Evolutionary conservation across 2,329 filamentous ascomycete species (phyloP).

Genomic region (Clarireedia monteithiana): DNA sequence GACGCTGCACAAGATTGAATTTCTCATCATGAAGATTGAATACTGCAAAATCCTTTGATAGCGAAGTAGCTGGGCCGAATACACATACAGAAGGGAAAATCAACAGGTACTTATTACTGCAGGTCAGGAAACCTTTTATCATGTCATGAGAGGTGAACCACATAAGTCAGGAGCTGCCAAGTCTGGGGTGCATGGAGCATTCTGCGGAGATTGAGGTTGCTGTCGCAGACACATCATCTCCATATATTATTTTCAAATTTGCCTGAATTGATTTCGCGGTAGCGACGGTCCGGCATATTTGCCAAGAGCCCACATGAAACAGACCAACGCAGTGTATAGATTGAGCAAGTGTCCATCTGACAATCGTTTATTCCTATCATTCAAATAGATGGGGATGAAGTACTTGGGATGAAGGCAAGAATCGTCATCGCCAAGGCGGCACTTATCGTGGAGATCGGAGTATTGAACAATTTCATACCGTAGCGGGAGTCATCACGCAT

Average conservation of each 20-base stretch:
- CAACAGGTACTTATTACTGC: not conserved
- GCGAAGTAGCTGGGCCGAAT: no score
- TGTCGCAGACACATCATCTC: not conserved
- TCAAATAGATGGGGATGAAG: no score
- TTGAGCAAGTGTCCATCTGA: not conserved
- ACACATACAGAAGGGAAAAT: not conserved
- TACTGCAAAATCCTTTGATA: not conserved
- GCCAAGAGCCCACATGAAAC: not conserved
- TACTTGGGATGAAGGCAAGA: no score
- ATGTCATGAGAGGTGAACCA: not conserved
- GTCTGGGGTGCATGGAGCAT: not conserved
- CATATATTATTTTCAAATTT: not conserved
- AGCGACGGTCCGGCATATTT: not conserved
- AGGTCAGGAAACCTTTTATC: not conserved
- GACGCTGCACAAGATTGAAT: not conserved
- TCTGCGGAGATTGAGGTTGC: not conserved
- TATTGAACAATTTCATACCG: no score
- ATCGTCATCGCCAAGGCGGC: no score
- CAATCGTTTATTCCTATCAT: no score
- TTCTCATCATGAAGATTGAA: not conserved
- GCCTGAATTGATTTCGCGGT: slow-evolving; percentile 4
- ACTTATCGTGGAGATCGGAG: no score
- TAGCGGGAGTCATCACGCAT: no score
- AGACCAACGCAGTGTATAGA: not conserved
- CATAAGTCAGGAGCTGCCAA: not conserved